Evolutionary conservation across 306 rosid genomes (phyloP).

Genomic region (Vigna trinervia): DNA sequence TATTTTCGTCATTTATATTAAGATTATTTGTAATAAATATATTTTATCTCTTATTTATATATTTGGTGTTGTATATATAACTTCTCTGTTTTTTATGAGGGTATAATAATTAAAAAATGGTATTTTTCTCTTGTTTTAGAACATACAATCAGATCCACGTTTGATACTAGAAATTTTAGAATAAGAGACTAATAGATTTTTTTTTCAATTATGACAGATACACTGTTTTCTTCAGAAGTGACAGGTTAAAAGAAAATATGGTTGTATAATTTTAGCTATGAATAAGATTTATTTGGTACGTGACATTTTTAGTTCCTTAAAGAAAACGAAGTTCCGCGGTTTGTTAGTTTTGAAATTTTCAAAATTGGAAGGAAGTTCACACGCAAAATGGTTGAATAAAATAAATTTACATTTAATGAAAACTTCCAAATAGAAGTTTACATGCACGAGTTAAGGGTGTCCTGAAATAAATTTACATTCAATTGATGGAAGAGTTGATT

Average conservation of each 20-base stretch:
- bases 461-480: not conserved
- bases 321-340: not conserved
- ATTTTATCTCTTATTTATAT: not conserved
- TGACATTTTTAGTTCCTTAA: no score
- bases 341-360: not conserved
- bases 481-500: not conserved
- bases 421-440: not conserved
- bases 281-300: no score
- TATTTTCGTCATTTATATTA: not conserved
- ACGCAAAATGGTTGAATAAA: not conserved
- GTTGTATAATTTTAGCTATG: not conserved
- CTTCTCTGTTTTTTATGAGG: not conserved
- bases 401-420: slow-evolving; percentile 24
- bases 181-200: not conserved
- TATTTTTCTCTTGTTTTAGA: no score
- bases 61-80: not conserved
- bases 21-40: not conserved
- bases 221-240: not conserved
- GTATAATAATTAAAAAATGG: not conserved
- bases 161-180: not conserved
- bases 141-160: no score
- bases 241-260: not conserved
- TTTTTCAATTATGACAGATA: not conserved
- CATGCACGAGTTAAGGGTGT: not conserved
- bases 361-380: not conserved